Evolutionary conservation across 2,329 filamentous ascomycete genomes (phyloP), one percentile per base, ranked within the genome.

Genomic region (Ascochyta viciae-villosae): DNA sequence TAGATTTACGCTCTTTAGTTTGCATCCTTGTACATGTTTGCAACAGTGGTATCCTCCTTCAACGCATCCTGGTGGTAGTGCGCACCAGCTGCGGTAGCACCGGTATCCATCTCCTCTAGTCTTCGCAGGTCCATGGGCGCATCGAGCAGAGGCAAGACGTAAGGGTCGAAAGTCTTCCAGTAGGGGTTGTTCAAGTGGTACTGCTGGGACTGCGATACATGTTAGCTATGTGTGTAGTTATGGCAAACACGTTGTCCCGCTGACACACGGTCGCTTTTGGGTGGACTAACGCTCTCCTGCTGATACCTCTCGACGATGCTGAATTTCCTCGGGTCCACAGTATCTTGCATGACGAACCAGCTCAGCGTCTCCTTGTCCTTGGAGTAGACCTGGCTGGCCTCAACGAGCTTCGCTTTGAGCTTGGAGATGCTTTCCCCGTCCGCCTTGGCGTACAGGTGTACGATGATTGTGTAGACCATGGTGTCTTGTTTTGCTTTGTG

Each of bases 301-400:
- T 84, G 82, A 75, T 90, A 92, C 29, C 89, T 80, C 78, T 92
- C 89, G 42, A 92, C 88, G 66, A 92, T 89, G 43, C 87, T 90
- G 76, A 92, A 92, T 45, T 87, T 85, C 54, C 87, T 81, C 40
- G 82, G 81, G 73, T 91, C 89, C 66, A 84, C 80, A 54, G 86
- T 82, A 66, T 87, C 87, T 78, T 91, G 89, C 89, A 91, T 91
- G 60, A 92, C 89, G 75, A 90, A 86, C 89, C 89, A 91, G 41
- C 69, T 67, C 35, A 81, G 61, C 39, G 76, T 90, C 79, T 91
- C 89, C 70, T 85, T 85, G 78, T 91, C 89, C 62, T 89, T 81
- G 61, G 83, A 85, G 78, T 91, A 91, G 60, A 91, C 82, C 60
- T 85, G 83, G 56, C 87, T 87, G n/a, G 89, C 89, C 73, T 92